These are phyloP conservation scores for Lunularia cruciata DNA, from an alignment of 225 moss, liverwort and hornwort genomes.

Conservation along the genomic window DNA sequence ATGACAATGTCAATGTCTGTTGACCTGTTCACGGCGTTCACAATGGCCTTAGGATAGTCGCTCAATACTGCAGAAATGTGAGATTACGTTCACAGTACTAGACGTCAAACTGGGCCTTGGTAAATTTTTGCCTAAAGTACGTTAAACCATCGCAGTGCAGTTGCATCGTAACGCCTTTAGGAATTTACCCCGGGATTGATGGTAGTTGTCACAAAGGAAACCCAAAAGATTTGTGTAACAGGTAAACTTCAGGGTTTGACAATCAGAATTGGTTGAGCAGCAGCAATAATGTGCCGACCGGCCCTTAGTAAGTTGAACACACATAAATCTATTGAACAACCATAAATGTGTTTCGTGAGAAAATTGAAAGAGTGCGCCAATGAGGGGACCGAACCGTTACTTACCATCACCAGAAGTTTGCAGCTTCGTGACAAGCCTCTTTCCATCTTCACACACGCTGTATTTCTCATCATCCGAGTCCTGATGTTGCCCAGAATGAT, in stretches of 20 bases:
- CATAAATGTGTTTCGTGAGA: not conserved
- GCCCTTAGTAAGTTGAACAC: not conserved
- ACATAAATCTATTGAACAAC: not conserved
- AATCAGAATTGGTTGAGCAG: too few species aligned
- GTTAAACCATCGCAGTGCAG: not conserved
- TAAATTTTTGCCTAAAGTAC: too few species aligned
- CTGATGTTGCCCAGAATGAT: constrained; percentile 1
- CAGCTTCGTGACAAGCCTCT: constrained; percentile 1
- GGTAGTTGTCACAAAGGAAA: too few species aligned
- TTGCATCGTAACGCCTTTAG: not conserved
- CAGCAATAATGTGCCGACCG: too few species aligned
- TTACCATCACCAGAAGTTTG: constrained; percentile 23
- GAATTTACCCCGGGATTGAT: not conserved
- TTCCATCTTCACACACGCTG: constrained; percentile 19
- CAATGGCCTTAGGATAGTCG: not conserved
- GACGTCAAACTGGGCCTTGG: too few species aligned
- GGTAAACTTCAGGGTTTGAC: too few species aligned
- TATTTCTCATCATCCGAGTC: constrained; percentile 11
- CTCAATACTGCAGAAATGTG: not conserved
- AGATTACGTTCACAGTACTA: not conserved
- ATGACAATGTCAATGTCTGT: constrained; percentile 14
- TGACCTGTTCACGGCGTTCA: constrained; percentile 2
- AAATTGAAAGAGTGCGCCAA: not conserved
- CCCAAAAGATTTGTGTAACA: too few species aligned
- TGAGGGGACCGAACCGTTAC: not conserved